A percentile compares a stretch with the other conserved stretches of the same genome.
Conservation (phyloP, 2,329 filamentous ascomycete species). For the Pyrenophora tritici-repentis region DNA sequence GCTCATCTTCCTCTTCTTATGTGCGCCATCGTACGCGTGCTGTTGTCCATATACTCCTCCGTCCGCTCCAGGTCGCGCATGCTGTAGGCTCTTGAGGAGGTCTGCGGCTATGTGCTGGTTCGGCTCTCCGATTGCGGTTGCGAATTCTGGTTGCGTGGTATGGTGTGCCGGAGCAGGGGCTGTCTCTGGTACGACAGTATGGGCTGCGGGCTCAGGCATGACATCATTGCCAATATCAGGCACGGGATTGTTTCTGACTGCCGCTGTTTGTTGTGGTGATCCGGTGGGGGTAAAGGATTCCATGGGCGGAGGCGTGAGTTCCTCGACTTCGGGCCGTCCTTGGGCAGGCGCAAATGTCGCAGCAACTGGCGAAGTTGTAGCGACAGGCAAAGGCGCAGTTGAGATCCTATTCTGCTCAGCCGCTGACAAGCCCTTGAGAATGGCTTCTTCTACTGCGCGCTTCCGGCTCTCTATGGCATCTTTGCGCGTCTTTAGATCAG, state of each 20-base stretch:
- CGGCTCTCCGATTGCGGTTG: slow-evolving; percentile 29
- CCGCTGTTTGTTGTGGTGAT: slow-evolving; percentile 47
- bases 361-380: slow-evolving; percentile 20
- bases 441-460: slow-evolving; percentile 85
- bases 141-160: slow-evolving; percentile 24
- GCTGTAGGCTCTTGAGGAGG: slow-evolving; percentile 39
- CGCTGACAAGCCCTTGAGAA: slow-evolving; percentile 79
- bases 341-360: slow-evolving; percentile 45
- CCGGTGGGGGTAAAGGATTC: slow-evolving; percentile 60
- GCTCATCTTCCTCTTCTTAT: slow-evolving; percentile 49
- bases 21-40: slow-evolving; percentile 26
- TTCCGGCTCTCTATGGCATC: slow-evolving; percentile 79
- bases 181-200: slow-evolving; percentile 36
- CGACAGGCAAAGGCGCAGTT: slow-evolving; percentile 44
- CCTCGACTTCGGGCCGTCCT: slow-evolving; percentile 80
- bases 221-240: slow-evolving; percentile 37
- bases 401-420: slow-evolving; percentile 58
- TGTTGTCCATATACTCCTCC: slow-evolving; percentile 31
- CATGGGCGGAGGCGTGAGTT: slow-evolving; percentile 78
- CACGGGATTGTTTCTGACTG: slow-evolving; percentile 16
- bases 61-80: slow-evolving; percentile 27
- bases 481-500: slow-evolving; percentile 69
- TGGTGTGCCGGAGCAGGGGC: slow-evolving; percentile 27
- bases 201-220: slow-evolving; percentile 29
- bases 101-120: slow-evolving; percentile 33